These are phyloP conservation scores for sunflower (Helianthus annuus) DNA, from an alignment of 129 eudicot genomes.

Conservation along the genomic window HanXRQr2.0-SUNRISE NC_035441.2:155467107-155467606, in stretches of 20 bases:
- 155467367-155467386: slow-evolving; percentile 75
- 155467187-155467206: neutral
- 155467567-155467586: slow-evolving; percentile 87
- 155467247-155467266: slow-evolving; percentile 6
- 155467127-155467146: slow-evolving; percentile 97
- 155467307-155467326: slow-evolving; percentile 84
- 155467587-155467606: slow-evolving; percentile 98
- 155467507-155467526: slow-evolving; percentile 93
- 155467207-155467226: too few species aligned
- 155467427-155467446: slow-evolving; percentile 91
- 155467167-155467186: neutral
- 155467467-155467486: slow-evolving; percentile 95
- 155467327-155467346: slow-evolving; percentile 89
- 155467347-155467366: slow-evolving; percentile 93
- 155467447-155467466: slow-evolving; percentile 94
- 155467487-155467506: slow-evolving; percentile 80
- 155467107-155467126: slow-evolving; percentile 68
- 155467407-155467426: slow-evolving; percentile 68
- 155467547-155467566: slow-evolving; percentile 76
- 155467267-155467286: slow-evolving; percentile 98
- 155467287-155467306: slow-evolving; percentile 97
- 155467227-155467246: neutral
- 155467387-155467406: slow-evolving; percentile 76
- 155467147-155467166: neutral
- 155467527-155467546: slow-evolving; percentile 73